Evolutionary conservation across 2,329 filamentous ascomycete species (phyloP), one percentile per base, ranked within the genome.

Genomic region (Talaromyces piceae): DNA sequence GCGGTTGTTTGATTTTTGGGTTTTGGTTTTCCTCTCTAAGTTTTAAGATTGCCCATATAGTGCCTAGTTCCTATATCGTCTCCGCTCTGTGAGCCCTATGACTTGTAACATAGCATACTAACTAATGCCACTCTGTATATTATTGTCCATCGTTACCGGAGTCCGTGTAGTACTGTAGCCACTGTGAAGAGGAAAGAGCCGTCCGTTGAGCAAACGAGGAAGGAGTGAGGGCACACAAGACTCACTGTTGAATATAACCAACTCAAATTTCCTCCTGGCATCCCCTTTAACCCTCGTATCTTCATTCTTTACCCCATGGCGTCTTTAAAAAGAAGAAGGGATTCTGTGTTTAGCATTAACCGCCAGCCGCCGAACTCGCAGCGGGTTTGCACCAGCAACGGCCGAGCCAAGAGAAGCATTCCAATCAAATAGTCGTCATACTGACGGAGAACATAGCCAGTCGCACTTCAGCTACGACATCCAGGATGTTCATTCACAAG

Each of bases 271-370:
- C 3, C 39, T 13, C 2, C 13, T 9, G 25, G 9, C 37, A 20
- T 45, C 13, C 20, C 12, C n/a, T n/a, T n/a, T n/a, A 16, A 27
- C 3, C n/a, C 39, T 25, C 13, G 6, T 18, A 8, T n/a, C 11
- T n/a, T 5, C 12, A 37, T 37, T 37, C 16, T 18, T 28, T 11
- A 37, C 11, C n/a, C 25, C 13, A 55, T 55, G 53, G 46, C 53
- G n/a, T 47, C 41, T 22, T 45, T 28, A 12, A 56, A 54, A 27
- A 50, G 54, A 18, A 52, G 51, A 49, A 47, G 49, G 41, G 49
- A 54, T 3, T 7, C 41, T 25, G 52, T 25, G 16, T 28, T 51
- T 37, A 33, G 43, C 18, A 43, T 45, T 13, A 33, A 49, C 2
- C 41, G 41, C 30, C 31, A 39, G n/a, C 9, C 39, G 22, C 45